phyloP scores from a whole-genome alignment of 306 rosid genomes.

The Castanea mollissima region DNA sequence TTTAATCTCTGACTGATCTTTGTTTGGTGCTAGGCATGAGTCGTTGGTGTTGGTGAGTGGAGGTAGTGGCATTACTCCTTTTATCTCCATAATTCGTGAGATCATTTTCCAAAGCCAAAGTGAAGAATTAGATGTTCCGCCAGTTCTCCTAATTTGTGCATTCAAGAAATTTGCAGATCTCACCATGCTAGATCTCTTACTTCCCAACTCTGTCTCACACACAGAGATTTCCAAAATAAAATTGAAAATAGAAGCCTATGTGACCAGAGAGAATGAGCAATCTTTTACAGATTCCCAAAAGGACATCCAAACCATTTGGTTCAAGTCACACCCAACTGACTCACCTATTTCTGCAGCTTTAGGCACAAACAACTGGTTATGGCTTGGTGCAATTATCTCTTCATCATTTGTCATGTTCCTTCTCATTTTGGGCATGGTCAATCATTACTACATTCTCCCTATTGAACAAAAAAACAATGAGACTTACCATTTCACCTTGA shows the following conservation, averaged over 20 bases:
- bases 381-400: conserved; percentile 33
- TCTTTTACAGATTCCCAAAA: conserved; percentile 10
- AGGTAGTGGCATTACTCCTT: conserved; percentile 68
- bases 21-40: conserved; percentile 33
- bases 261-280: conserved; percentile 39
- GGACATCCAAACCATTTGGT: conserved; percentile 27
- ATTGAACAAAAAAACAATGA: conserved; percentile 19
- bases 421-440: conserved; percentile 30
- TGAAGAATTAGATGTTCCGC: conserved; percentile 25
- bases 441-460: conserved; percentile 39
- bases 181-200: conserved; percentile 41
- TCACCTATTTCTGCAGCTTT: conserved; percentile 28
- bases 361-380: conserved; percentile 43
- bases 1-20: not conserved
- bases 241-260: conserved; percentile 44
- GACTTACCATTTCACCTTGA: conserved; percentile 33
- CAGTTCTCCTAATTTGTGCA: conserved; percentile 41
- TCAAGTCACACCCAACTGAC: conserved; percentile 38
- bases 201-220: conserved; percentile 30
- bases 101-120: conserved; percentile 45
- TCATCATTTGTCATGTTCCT: conserved; percentile 45
- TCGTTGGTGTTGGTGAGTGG: conserved; percentile 49
- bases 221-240: conserved; percentile 12
- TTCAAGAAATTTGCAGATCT: conserved; percentile 47
- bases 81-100: conserved; percentile 64